Evolutionary conservation across 1,284 basidiomycete species (phyloP).

Genomic region (Ganoderma lucidum): DNA sequence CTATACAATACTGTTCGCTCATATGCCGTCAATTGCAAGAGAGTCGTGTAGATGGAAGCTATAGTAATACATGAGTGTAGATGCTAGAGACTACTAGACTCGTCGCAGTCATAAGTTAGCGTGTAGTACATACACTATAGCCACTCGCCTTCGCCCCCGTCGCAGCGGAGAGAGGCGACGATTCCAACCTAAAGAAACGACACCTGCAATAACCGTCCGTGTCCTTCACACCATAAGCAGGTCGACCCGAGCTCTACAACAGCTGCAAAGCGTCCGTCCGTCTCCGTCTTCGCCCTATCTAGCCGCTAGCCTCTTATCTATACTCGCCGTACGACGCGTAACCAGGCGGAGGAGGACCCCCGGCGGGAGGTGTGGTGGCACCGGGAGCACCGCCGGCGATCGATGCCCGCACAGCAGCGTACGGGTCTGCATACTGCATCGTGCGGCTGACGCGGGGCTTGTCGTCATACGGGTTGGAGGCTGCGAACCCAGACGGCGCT

Average conservation of each 20-base stretch:
- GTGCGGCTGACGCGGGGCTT: slow-evolving; percentile 77
- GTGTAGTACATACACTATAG: slow-evolving; percentile 28
- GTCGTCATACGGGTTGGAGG: slow-evolving; percentile 42
- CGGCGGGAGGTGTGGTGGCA: slow-evolving; percentile 24
- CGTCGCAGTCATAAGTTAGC: slow-evolving; percentile 37
- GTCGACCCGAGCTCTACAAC: slow-evolving; percentile 24
- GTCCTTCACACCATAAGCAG: slow-evolving; percentile 24
- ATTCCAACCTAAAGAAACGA: slow-evolving; percentile 11
- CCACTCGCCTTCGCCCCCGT: slow-evolving; percentile 2
- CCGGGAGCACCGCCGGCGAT: slow-evolving; percentile 29
- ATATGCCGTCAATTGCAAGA: neutral
- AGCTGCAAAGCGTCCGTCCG: slow-evolving; percentile 14
- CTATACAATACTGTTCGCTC: too few relatives aligned
- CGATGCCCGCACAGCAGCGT: slow-evolving; percentile 74
- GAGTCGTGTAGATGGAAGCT: slow-evolving; percentile 28
- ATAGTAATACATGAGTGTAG: slow-evolving; percentile 31
- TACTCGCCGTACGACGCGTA: slow-evolving; percentile 37
- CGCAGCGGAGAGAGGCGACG: neutral
- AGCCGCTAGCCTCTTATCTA: slow-evolving; percentile 22
- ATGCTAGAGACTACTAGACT: slow-evolving; percentile 19
- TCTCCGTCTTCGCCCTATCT: neutral
- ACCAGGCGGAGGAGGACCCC: slow-evolving; percentile 32
- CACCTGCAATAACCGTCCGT: slow-evolving; percentile 20
- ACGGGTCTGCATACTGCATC: slow-evolving; percentile 88
- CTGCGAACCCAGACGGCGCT: slow-evolving; percentile 55